Conservation (phyloP, 306 rosid genomes). For the Lathyrus sativus region DNA sequence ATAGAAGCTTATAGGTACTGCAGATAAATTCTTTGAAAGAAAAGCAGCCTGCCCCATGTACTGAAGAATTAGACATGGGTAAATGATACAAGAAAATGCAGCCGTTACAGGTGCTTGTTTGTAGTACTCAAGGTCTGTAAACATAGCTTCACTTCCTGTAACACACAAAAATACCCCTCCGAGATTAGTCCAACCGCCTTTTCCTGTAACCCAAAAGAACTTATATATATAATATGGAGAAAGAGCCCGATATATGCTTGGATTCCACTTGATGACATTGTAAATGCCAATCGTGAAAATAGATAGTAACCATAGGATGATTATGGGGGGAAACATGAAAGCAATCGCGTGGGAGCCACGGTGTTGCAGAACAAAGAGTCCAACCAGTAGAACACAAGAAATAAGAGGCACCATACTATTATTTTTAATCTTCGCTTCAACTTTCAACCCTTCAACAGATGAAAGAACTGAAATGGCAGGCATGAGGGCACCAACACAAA, state of each 20-base stretch:
- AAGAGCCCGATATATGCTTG: conserved; percentile 70
- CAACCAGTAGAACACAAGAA: conserved; percentile 69
- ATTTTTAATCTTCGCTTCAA: conserved; percentile 45
- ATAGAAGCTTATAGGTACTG: conserved; percentile 70
- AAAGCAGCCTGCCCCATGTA: conserved; percentile 97
- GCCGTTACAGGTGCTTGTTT: conserved; percentile 68
- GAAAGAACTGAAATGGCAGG: conserved; percentile 86
- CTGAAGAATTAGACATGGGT: conserved; percentile 80
- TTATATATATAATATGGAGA: conserved; percentile 77
- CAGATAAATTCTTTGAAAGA: conserved; percentile 74
- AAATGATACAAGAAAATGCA: conserved; percentile 62
- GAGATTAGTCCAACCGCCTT: conserved; percentile 75
- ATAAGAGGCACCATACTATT: conserved; percentile 56
- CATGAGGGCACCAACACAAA: conserved; percentile 66
- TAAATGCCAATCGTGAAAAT: conserved; percentile 69
- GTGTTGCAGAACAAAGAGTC: conserved; percentile 75
- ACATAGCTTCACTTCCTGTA: conserved; percentile 82
- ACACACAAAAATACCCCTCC: conserved; percentile 76
- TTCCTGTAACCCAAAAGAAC: conserved; percentile 70
- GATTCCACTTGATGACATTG: conserved; percentile 79
- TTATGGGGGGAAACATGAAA: conserved; percentile 70
- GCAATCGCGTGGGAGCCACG: conserved; percentile 78
- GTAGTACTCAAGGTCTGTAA: conserved; percentile 78
- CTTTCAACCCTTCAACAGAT: conserved; percentile 69
- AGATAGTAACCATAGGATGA: conserved; percentile 71